Conservation (phyloP, 495 filamentous ascomycete species). For the Staphylotrichum tortipilum region DNA sequence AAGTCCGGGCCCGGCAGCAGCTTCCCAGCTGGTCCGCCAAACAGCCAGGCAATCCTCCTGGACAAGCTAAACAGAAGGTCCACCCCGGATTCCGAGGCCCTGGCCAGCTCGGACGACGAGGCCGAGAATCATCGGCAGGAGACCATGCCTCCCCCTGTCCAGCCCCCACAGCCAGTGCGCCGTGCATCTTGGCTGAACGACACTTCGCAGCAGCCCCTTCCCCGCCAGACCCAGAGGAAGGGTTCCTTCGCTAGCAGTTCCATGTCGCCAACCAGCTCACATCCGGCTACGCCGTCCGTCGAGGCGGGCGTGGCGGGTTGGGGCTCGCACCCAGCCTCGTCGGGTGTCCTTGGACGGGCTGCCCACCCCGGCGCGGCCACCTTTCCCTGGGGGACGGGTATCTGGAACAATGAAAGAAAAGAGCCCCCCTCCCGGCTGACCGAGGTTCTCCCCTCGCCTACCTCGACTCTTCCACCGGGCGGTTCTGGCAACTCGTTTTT, state of each 20-base stretch:
- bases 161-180: slow-evolving; percentile 44
- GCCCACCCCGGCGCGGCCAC: slow-evolving; percentile 46
- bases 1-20: slow-evolving; percentile 33
- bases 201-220: slow-evolving; percentile 39
- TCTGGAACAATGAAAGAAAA: slow-evolving; percentile 71
- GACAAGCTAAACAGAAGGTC: slow-evolving; percentile 74
- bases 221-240: slow-evolving; percentile 37
- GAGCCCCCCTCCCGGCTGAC: slow-evolving; percentile 64
- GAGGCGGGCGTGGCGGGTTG: slow-evolving; percentile 56
- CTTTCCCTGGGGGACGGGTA: slow-evolving; percentile 67
- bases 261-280: slow-evolving; percentile 67
- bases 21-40: slow-evolving; percentile 32
- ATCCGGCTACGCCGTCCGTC: slow-evolving; percentile 61
- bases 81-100: slow-evolving; percentile 85
- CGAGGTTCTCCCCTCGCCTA: slow-evolving; percentile 70
- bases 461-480: slow-evolving; percentile 51
- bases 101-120: slow-evolving; percentile 91
- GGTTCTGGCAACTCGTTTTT: slow-evolving; percentile 39
- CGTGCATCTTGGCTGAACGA: slow-evolving; percentile 56
- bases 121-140: slow-evolving; percentile 49
- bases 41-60: slow-evolving; percentile 52
- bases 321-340: slow-evolving; percentile 47
- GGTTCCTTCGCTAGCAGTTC: slow-evolving; percentile 56
- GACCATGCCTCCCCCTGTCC: slow-evolving; percentile 31
- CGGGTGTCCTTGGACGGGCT: slow-evolving; percentile 46